Conservation (phyloP, 805 yeast species). For the Candida mattraensis region DNA sequence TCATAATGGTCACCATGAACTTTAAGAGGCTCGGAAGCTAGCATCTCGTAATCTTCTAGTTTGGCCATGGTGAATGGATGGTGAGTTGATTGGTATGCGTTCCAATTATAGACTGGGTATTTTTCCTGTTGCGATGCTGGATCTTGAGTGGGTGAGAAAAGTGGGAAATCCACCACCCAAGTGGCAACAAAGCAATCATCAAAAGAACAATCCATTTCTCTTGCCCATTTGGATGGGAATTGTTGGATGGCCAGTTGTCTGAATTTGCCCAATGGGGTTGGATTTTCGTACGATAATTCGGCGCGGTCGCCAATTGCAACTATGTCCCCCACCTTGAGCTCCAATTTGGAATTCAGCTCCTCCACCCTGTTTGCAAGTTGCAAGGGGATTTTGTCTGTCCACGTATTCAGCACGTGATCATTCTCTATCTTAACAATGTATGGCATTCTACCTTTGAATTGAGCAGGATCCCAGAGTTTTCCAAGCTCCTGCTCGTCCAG, state of each 20-base stretch:
- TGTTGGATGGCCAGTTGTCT: constrained; percentile 69
- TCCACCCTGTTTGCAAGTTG: constrained; percentile 7
- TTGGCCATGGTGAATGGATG: constrained; percentile 97
- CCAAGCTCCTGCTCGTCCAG: constrained; percentile 37
- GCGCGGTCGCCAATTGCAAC: constrained; percentile 80
- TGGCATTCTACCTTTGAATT: constrained; percentile 61
- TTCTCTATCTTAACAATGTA: constrained; percentile 49
- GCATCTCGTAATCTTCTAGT: constrained; percentile 59
- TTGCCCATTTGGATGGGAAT: constrained; percentile 51
- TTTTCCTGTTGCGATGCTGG: constrained; percentile 22
- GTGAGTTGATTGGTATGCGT: constrained; percentile 69
- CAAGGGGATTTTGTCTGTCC: constrained; percentile 40
- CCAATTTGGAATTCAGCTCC: constrained; percentile 35
- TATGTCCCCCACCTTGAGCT: constrained; percentile 65
- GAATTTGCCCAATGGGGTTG: constrained; percentile 88
- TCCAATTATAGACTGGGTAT: constrained; percentile 62
- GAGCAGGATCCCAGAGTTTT: constrained; percentile 35
- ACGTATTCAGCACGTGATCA: constrained; percentile 37
- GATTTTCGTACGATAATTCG: constrained; percentile 75
- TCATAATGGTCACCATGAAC: constrained; percentile 93
- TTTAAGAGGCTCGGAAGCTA: constrained; percentile 54
- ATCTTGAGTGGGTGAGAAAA: constrained; percentile 73
- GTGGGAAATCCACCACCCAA: constrained; percentile 93
- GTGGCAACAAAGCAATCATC: constrained; percentile 53
- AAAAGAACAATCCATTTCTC: constrained; percentile 31